Evolutionary conservation across 257 asterid genomes (phyloP).

Genomic region (Nicotiana knightiana): DNA sequence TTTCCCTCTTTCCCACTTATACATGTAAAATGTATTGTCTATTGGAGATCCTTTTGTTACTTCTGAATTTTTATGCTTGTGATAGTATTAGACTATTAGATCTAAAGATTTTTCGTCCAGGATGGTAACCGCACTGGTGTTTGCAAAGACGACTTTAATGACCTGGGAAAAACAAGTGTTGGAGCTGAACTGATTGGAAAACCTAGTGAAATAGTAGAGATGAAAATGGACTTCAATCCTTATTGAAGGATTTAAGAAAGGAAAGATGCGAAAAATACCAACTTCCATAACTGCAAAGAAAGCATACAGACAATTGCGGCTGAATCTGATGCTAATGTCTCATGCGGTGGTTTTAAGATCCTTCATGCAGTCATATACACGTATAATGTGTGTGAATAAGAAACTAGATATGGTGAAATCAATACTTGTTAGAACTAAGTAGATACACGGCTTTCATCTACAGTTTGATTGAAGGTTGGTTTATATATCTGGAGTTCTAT

Average conservation of each 20-base stretch:
- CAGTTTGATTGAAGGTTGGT: neutral
- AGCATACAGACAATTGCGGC: neutral
- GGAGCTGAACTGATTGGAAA: neutral
- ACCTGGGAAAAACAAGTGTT: neutral
- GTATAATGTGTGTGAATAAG: neutral
- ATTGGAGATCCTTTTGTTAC: neutral
- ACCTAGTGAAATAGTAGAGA: neutral
- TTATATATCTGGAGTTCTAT: neutral
- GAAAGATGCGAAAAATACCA: neutral
- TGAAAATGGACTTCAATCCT: neutral
- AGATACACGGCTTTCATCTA: neutral
- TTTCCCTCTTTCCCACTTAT: neutral
- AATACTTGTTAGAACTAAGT: neutral
- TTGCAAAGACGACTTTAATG: neutral
- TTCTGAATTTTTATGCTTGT: neutral
- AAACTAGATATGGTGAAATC: neutral
- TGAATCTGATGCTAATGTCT: neutral
- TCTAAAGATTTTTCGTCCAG: neutral
- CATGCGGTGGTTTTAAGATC: neutral
- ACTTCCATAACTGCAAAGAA: neutral
- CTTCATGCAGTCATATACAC: neutral
- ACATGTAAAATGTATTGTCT: neutral
- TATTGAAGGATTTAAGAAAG: neutral
- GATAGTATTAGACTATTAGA: constrained; percentile 4
- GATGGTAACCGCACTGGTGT: neutral